Conservation (phyloP, 306 rosid genomes). For the Vachellia pachyceras region DNA sequence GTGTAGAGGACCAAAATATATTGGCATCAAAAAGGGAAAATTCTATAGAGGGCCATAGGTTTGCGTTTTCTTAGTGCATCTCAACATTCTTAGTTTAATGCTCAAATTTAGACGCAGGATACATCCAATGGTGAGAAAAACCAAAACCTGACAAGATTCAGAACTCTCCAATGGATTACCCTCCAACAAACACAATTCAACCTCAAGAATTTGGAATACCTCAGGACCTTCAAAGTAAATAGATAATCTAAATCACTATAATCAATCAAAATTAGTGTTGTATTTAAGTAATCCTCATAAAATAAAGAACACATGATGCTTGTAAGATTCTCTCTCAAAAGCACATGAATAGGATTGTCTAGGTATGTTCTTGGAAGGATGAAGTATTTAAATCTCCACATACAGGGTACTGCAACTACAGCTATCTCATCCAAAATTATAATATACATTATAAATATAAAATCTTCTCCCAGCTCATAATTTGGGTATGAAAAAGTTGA, state of each 20-base stretch:
- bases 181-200: slow-evolving; percentile 10
- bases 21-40: not conserved
- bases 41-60: not conserved
- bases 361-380: not conserved
- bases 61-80: not conserved
- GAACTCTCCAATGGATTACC: not conserved
- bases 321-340: not conserved
- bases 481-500: not conserved
- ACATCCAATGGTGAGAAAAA: not conserved
- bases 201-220: slow-evolving; percentile 2
- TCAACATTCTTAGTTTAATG: not conserved
- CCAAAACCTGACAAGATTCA: not conserved
- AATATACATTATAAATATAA: not conserved
- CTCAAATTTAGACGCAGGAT: not conserved
- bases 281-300: slow-evolving; percentile 9
- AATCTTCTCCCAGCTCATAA: not conserved
- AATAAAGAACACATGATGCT: not conserved
- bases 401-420: not conserved
- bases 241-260: not conserved
- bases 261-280: slow-evolving; percentile 7
- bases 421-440: not conserved
- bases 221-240: not conserved
- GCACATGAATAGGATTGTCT: not conserved
- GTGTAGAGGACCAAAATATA: not conserved
- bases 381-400: not conserved